Conservation (phyloP, 352 stramenopile genomes). For the Phytophthora aleatoria region DNA sequence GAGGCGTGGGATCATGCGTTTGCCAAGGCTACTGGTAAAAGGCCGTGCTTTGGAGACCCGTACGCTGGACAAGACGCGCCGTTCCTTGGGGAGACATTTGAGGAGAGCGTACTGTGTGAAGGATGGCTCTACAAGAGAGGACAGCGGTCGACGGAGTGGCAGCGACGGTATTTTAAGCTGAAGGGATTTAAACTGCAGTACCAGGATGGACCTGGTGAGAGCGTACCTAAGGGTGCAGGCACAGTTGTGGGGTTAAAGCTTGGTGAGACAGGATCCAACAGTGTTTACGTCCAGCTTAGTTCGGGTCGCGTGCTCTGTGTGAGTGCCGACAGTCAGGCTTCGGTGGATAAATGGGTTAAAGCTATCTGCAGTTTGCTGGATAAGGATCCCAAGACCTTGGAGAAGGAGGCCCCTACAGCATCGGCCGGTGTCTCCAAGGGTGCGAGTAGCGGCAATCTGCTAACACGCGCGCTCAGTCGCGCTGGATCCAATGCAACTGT, state of each 20-base stretch:
- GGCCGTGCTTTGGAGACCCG: conserved; percentile 68
- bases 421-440: conserved; percentile 6
- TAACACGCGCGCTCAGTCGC: conserved; percentile 39
- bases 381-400: conserved; percentile 39
- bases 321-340: conserved; percentile 56
- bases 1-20: conserved; percentile 76
- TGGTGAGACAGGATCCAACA: conserved; percentile 46
- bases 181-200: conserved; percentile 65
- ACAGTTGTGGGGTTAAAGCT: conserved; percentile 67
- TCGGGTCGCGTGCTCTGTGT: conserved; percentile 67
- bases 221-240: conserved; percentile 57
- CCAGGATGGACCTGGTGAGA: conserved; percentile 62
- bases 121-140: conserved; percentile 79
- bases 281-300: conserved; percentile 72
- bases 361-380: conserved; percentile 63
- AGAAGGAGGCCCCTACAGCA: conserved; percentile 23
- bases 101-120: conserved; percentile 61
- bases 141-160: conserved; percentile 62
- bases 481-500: conserved; percentile 32
- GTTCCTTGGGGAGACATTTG: conserved; percentile 64
- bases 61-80: conserved; percentile 61
- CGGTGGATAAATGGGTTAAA: conserved; percentile 66
- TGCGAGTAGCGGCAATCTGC: conserved; percentile 25
- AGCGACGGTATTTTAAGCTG: conserved; percentile 81
- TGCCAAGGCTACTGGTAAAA: conserved; percentile 48